Evolutionary conservation across 805 yeast genomes (phyloP).

Genomic region (Wickerhamiella australiensis): DNA sequence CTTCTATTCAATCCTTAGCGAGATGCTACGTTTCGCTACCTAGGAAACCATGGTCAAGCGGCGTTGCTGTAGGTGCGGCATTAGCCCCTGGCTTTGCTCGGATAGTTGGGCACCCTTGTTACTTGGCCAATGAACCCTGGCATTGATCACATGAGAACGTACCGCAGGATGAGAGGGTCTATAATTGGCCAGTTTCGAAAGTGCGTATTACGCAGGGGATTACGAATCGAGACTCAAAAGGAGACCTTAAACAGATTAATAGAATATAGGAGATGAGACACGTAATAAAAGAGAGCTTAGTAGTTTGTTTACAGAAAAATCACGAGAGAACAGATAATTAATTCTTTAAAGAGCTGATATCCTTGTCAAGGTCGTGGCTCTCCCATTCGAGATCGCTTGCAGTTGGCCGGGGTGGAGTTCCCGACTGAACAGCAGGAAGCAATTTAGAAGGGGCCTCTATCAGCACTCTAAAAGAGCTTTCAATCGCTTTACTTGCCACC

Average conservation of each 20-base stretch:
- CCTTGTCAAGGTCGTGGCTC: slow-evolving; percentile 4
- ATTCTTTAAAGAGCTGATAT: neutral
- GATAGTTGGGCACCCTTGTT: neutral
- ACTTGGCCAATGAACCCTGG: neutral
- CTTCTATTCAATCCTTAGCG: too few relatives aligned
- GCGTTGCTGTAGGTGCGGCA: neutral
- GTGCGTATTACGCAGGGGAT: neutral
- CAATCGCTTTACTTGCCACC: slow-evolving; percentile 12
- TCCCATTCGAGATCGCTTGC: slow-evolving; percentile 11
- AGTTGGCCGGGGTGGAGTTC: neutral
- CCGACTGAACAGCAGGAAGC: slow-evolving; percentile 7
- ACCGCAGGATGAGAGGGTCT: neutral
- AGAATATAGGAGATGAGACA: neutral
- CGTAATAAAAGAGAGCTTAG: neutral
- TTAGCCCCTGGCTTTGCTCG: neutral
- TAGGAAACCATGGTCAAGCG: neutral
- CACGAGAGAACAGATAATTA: neutral
- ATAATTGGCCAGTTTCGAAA: neutral
- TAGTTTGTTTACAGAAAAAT: too few relatives aligned
- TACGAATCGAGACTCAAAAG: too few relatives aligned
- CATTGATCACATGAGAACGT: neutral
- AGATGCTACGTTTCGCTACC: neutral
- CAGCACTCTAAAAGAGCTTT: slow-evolving; percentile 6
- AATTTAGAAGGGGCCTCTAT: neutral
- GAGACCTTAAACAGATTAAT: neutral